A percentile compares a stretch with the other conserved stretches of the same genome.
phyloP scores from a whole-genome alignment of 2,329 filamentous ascomycete genomes.

The Phoma herbarum region DNA sequence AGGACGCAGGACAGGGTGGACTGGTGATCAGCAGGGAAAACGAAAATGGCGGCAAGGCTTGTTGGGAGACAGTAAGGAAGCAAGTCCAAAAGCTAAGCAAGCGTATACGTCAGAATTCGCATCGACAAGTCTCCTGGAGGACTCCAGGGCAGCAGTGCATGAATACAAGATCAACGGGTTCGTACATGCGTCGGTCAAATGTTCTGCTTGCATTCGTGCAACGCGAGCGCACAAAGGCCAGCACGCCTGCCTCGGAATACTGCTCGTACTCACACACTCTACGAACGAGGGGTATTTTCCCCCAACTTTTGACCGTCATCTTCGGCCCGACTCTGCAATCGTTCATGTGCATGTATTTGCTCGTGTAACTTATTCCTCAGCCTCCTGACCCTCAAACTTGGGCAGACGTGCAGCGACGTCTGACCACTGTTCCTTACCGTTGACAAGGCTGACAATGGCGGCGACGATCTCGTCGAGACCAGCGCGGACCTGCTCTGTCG shows the following conservation, averaged over 20 bases:
- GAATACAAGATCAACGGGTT: not conserved
- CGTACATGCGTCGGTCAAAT: conserved; percentile 5
- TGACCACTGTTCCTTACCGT: conserved; percentile 71
- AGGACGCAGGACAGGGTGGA: not conserved
- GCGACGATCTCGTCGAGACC: conserved; percentile 80
- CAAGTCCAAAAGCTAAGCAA: conserved; percentile 3
- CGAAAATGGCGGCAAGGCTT: not conserved
- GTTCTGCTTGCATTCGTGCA: conserved; percentile 14
- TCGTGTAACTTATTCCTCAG: conserved; percentile 30
- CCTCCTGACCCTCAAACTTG: conserved; percentile 70
- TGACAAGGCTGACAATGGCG: conserved; percentile 71
- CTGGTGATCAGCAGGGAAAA: not conserved
- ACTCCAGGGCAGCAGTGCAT: conserved; percentile 10
- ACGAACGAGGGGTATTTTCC: conserved; percentile 6
- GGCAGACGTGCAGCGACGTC: conserved; percentile 82
- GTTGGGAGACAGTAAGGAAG: not conserved
- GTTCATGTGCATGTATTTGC: not conserved
- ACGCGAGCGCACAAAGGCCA: conserved; percentile 8
- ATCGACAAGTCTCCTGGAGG: conserved; percentile 5
- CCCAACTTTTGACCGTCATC: conserved; percentile 7
- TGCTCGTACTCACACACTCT: conserved; percentile 10
- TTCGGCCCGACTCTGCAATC: conserved; percentile 7
- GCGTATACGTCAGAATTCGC: not conserved
- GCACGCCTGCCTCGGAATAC: not conserved
- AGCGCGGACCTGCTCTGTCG: conserved; percentile 87